Percentiles rank a stretch among this genome's conserved stretches.
These are phyloP conservation scores for Cichorium intybus DNA, from an alignment of 140 eudicot species.

Conservation along the genomic window DNA sequence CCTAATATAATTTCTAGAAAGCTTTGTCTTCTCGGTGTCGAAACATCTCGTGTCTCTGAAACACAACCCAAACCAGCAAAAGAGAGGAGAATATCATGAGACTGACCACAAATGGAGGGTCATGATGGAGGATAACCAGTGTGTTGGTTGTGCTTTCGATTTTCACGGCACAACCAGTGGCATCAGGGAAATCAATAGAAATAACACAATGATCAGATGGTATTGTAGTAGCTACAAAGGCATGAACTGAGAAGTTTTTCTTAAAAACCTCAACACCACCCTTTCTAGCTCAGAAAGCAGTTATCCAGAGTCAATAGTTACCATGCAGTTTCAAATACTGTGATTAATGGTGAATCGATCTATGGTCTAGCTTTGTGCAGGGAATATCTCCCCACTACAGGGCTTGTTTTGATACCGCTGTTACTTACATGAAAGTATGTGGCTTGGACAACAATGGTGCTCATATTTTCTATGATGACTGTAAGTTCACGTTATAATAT, in stretches of 20 bases:
- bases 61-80: neutral
- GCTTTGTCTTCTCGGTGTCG: neutral
- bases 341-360: conserved; percentile 37
- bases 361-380: conserved; percentile 44
- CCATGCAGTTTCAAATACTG: conserved; percentile 10
- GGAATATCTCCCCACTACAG: conserved; percentile 25
- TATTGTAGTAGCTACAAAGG: conserved; percentile 10
- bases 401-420: conserved; percentile 41
- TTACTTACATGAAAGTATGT: conserved; percentile 31
- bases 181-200: neutral
- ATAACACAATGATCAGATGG: conserved; percentile 15
- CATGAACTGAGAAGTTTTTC: conserved; percentile 17
- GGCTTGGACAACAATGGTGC: conserved; percentile 41
- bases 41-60: neutral
- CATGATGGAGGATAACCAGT: neutral
- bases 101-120: neutral
- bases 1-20: too few species aligned
- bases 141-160: neutral
- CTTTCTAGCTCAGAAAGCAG: conserved; percentile 37
- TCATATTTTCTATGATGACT: conserved; percentile 42
- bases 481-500: conserved; percentile 30
- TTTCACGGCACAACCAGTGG: neutral
- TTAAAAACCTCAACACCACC: conserved; percentile 33
- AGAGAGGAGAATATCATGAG: neutral
- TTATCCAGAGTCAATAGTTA: neutral